Evolutionary conservation across 2,329 filamentous ascomycete genomes (phyloP).

Genomic region (Talaromyces sp.): DNA sequence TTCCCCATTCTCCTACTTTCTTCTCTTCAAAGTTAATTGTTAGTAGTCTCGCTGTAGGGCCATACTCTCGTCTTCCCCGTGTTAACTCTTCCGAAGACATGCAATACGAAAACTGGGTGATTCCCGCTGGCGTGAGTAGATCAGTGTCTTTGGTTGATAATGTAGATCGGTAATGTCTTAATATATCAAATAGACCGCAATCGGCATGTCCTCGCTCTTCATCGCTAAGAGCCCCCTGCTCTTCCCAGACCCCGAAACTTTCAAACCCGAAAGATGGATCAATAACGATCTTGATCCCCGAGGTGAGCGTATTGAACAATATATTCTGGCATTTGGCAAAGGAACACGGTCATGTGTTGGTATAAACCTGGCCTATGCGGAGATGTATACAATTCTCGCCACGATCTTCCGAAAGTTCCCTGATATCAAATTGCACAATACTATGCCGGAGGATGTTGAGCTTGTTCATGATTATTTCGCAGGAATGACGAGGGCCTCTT

Average conservation of each 20-base stretch:
- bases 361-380: constrained; percentile 28
- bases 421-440: constrained; percentile 20
- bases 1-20: background rate
- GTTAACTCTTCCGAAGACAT: constrained; percentile 18
- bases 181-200: constrained; percentile 5
- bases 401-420: constrained; percentile 18
- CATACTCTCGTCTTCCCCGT: constrained; percentile 17
- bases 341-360: constrained; percentile 28
- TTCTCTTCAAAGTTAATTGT: constrained; percentile 23
- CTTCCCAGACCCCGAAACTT: constrained; percentile 24
- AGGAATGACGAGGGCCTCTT: constrained; percentile 11
- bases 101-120: constrained; percentile 26
- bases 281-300: background rate
- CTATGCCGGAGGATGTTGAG: constrained; percentile 20
- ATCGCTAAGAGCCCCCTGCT: constrained; percentile 18
- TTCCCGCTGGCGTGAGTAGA: constrained; percentile 20
- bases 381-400: constrained; percentile 24
- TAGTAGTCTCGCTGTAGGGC: constrained; percentile 13
- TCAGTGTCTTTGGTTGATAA: background rate
- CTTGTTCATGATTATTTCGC: constrained; percentile 21
- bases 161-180: background rate
- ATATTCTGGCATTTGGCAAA: constrained; percentile 20
- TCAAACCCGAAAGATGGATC: constrained; percentile 32
- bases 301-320: constrained; percentile 14
- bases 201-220: constrained; percentile 18